phyloP scores from a whole-genome alignment of 1,284 basidiomycete species.

The Bjerkandera adusta region DNA sequence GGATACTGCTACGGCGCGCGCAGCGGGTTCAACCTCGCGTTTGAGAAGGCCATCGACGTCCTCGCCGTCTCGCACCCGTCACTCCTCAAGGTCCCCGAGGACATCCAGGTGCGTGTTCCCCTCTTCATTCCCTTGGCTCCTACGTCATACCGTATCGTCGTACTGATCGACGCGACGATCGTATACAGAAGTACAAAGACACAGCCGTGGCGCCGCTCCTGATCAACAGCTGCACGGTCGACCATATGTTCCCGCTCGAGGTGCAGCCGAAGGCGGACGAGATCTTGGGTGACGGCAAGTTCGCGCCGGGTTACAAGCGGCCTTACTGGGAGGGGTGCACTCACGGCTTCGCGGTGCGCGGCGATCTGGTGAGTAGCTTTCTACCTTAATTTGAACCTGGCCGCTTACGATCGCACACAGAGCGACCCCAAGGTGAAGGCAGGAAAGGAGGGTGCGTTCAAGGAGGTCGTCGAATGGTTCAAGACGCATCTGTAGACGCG shows the following conservation, averaged over 20 bases:
- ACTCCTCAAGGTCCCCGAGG: constrained; percentile 51
- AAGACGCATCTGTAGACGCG: constrained; percentile 24
- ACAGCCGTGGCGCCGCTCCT: constrained; percentile 53
- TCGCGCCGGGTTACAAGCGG: constrained; percentile 44
- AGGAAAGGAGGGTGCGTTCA: constrained; percentile 31
- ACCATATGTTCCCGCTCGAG: constrained; percentile 48
- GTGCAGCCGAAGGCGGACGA: constrained; percentile 48
- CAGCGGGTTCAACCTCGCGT: constrained; percentile 57
- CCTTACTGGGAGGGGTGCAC: constrained; percentile 42
- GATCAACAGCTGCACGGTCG: constrained; percentile 60
- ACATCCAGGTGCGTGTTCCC: constrained; percentile 47
- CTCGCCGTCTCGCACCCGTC: constrained; percentile 69
- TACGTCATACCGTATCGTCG: not conserved
- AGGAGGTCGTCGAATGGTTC: constrained; percentile 28
- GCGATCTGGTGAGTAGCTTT: constrained; percentile 29
- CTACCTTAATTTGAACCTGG: not conserved
- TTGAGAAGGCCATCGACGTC: constrained; percentile 53
- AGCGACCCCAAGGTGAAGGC: constrained; percentile 31
- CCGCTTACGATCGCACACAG: constrained; percentile 14
- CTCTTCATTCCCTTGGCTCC: not conserved
- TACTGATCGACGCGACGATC: constrained; percentile 12
- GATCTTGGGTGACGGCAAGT: constrained; percentile 52
- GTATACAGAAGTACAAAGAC: constrained; percentile 44
- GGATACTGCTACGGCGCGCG: constrained; percentile 70
- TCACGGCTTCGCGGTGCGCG: constrained; percentile 53